Percentiles rank a stretch among this genome's conserved stretches.
phyloP scores from a whole-genome alignment of 345 rosid genomes.

The Populus pruinosa region DNA sequence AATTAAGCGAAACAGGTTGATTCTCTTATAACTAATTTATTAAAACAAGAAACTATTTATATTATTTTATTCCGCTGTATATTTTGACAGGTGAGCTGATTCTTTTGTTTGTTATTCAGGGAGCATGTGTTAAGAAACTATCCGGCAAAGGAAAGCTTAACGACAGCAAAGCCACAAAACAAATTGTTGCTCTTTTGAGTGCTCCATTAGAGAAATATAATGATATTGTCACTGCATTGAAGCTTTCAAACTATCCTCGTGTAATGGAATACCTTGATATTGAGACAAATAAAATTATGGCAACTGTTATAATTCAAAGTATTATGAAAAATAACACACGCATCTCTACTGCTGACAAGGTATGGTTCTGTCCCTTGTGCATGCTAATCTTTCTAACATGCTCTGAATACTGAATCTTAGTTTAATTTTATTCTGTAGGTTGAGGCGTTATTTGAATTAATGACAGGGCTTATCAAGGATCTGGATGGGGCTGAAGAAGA shows the following conservation, averaged over 20 bases:
- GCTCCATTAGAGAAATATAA: slow-evolving; percentile 96
- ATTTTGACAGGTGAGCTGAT: background rate
- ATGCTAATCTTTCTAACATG: slow-evolving; percentile 15
- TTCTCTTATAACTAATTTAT: background rate
- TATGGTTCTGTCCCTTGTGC: slow-evolving; percentile 23
- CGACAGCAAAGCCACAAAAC: slow-evolving; percentile 83
- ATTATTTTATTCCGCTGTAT: slow-evolving; percentile 3
- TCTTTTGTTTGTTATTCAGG: slow-evolving; percentile 41
- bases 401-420: slow-evolving; percentile 9
- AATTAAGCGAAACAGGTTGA: background rate
- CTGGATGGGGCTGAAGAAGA: slow-evolving; percentile 65
- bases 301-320: slow-evolving; percentile 86
- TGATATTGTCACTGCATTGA: slow-evolving; percentile 82
- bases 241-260: slow-evolving; percentile 82
- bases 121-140: slow-evolving; percentile 88
- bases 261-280: slow-evolving; percentile 84
- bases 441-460: slow-evolving; percentile 84
- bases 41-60: background rate
- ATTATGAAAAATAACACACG: slow-evolving; percentile 86
- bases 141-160: slow-evolving; percentile 70
- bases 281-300: slow-evolving; percentile 93
- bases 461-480: slow-evolving; percentile 91
- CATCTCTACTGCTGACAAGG: slow-evolving; percentile 80
- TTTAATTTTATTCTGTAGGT: slow-evolving; percentile 46
- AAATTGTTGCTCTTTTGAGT: slow-evolving; percentile 91